These are phyloP conservation scores for Aquilaria yunnanensis DNA, from an alignment of 345 rosid genomes.

Conservation along the genomic window DNA sequence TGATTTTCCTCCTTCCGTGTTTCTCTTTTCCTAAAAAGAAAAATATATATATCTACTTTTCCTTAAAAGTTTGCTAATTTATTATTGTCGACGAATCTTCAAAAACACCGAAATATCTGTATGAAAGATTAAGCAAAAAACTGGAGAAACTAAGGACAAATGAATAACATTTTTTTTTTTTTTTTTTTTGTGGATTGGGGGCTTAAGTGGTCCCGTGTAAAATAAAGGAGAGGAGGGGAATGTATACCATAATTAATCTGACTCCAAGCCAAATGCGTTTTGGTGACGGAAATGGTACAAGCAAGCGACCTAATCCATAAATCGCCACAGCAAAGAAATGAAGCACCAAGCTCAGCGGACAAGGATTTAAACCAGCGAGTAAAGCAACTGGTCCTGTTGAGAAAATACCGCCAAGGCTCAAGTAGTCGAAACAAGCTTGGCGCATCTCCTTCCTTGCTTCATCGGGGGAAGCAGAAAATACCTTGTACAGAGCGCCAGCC, in stretches of 20 bases:
- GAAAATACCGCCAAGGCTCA: constrained; percentile 46
- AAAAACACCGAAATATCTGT: too few relatives aligned
- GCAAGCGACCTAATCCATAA: constrained; percentile 47
- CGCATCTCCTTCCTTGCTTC: constrained; percentile 48
- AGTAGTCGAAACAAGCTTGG: constrained; percentile 48
- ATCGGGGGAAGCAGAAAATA: constrained; percentile 40
- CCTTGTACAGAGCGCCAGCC: constrained; percentile 50
- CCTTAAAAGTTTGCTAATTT: too few relatives aligned
- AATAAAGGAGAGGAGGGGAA: not conserved
- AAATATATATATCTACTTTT: too few relatives aligned
- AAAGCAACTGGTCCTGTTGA: constrained; percentile 45
- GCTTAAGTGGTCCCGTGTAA: too few relatives aligned
- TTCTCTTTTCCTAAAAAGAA: too few relatives aligned
- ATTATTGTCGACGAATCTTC: too few relatives aligned
- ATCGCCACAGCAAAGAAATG: constrained; percentile 54
- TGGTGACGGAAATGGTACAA: constrained; percentile 44
- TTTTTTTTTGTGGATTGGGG: too few relatives aligned
- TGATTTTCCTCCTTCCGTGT: too few relatives aligned
- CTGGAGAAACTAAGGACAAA: not conserved
- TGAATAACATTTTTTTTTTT: too few relatives aligned
- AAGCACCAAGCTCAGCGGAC: constrained; percentile 40
- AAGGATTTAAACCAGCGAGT: constrained; percentile 49
- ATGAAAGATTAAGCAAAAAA: not conserved
- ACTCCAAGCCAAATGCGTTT: constrained; percentile 41
- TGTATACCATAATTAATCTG: constrained; percentile 37